Evolutionary conservation across 352 stramenopile genomes (phyloP).

Genomic region (Globisporangium perplexum): DNA sequence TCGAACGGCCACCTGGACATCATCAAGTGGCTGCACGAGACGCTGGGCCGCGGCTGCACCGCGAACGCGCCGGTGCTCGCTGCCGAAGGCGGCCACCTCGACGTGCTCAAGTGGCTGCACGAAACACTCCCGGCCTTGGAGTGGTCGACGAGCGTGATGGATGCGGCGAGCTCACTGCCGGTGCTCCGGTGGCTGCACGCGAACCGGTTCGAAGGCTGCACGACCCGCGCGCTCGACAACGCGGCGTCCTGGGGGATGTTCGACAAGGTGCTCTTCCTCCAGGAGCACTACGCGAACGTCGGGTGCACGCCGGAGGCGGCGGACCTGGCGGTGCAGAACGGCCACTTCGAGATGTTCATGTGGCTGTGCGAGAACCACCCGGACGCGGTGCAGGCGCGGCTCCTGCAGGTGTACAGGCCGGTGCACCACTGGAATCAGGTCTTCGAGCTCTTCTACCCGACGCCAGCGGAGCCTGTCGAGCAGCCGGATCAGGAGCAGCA

Average conservation of each 20-base stretch:
- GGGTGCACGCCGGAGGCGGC: not conserved
- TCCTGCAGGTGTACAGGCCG: not conserved
- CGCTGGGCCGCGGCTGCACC: not conserved
- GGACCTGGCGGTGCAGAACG: not conserved
- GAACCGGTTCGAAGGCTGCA: not conserved
- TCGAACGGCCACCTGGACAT: conserved; percentile 3
- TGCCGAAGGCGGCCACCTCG: conserved; percentile 1
- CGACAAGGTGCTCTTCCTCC: not conserved
- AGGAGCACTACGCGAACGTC: not conserved
- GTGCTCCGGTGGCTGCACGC: conserved; percentile 5
- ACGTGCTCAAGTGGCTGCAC: conserved; percentile 9
- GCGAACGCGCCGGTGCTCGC: conserved; percentile 1
- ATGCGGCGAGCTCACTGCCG: not conserved
- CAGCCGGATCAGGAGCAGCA: not conserved
- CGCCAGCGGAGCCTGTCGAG: not conserved
- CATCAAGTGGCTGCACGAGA: conserved; percentile 3
- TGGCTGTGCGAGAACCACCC: conserved; percentile 3
- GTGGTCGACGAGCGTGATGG: not conserved
- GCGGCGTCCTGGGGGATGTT: not conserved
- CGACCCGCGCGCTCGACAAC: not conserved
- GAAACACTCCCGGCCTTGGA: not conserved
- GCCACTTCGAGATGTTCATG: conserved; percentile 1
- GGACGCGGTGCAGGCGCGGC: not conserved
- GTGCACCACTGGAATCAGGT: conserved; percentile 1
- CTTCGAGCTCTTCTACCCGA: not conserved